Base-by-base conservation (phyloP, 768 basidiomycete genomes). In the Lentinula aciculospora region DNA sequence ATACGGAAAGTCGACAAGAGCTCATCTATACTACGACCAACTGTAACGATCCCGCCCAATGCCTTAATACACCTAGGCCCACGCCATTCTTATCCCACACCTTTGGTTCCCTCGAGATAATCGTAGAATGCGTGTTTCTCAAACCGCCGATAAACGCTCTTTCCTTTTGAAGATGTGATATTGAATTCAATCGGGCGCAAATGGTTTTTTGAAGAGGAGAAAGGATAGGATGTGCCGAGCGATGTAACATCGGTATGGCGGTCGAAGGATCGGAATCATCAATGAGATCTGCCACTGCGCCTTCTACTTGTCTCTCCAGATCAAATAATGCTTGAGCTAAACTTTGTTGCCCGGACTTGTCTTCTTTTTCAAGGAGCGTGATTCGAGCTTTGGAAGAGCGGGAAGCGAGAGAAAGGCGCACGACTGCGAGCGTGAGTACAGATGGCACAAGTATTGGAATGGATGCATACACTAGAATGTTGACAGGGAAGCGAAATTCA, bases 151-250 rank as follows among this genome's bases (percentile, higher is more conserved):
- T 84, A 65, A 82, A 90, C 19, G 81, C 87, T 19, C 81, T 68
- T 62, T 88, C 80, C 70, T 92, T 93, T 73, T 83, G 78, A 47
- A 93, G 66, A 29, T 74, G 70, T 0, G 89, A 88, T 10, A 93
- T 77, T 42, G 72, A 74, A 68, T 92, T 92, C 37, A 94, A 73
- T 68, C 75, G 79, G 5, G 69, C 70, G 4, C 81, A 81, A 32
- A 88, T 83, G 58, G 71, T 74, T 15, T 69, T 76, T 65, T 94
- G 91, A 10, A 76, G 65, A 1, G 80, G 73, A 17, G 80, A 80
- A 25, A 92, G 71, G 28, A 79, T 68, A 23, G 79, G 79, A 57
- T 78, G 77, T 37, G 67, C 71, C 13, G 63, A 60, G 2, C 64
- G 51, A 31, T 27, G 46, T 58, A 32, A 17, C 47, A 53, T 60